These are phyloP conservation scores for Heterobasidion occidentale DNA, from an alignment of 1,284 basidiomycete genomes.

Conservation along the genomic window DNA sequence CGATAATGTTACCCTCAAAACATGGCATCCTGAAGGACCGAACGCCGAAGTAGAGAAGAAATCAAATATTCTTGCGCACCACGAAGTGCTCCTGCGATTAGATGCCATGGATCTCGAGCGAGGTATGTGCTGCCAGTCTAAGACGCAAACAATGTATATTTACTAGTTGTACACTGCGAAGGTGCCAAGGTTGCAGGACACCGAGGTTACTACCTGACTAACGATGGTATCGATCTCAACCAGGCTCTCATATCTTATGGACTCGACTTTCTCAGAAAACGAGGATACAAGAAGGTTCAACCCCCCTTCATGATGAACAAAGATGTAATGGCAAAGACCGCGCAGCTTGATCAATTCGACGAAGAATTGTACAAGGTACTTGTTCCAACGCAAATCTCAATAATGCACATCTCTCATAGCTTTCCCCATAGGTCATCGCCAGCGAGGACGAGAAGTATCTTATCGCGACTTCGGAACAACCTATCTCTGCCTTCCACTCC, in stretches of 20 bases:
- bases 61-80: constrained; percentile 85
- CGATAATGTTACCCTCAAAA: constrained; percentile 78
- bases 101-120: constrained; percentile 96
- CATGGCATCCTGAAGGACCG: constrained; percentile 84
- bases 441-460: constrained; percentile 97
- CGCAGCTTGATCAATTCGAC: constrained; percentile 96
- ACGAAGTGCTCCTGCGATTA: constrained; percentile 90
- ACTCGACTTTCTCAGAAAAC: constrained; percentile 84
- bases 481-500: constrained; percentile 91
- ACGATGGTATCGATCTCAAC: constrained; percentile 96
- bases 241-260: constrained; percentile 95
- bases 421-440: constrained; percentile 57
- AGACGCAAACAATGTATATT: background rate
- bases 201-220: constrained; percentile 92
- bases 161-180: constrained; percentile 19
- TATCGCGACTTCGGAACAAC: constrained; percentile 98
- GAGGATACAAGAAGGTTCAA: constrained; percentile 89
- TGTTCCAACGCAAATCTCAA: constrained; percentile 2
- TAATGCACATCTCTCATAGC: background rate
- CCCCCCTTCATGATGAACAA: constrained; percentile 99
- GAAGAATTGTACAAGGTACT: constrained; percentile 93
- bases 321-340: constrained; percentile 95
- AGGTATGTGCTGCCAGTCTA: constrained; percentile 36
- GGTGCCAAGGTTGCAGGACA: constrained; percentile 92
- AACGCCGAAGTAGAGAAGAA: constrained; percentile 53